Evolutionary conservation across 768 basidiomycete genomes (phyloP), one percentile per base, ranked within the genome.

Genomic region (Boletales sp.): DNA sequence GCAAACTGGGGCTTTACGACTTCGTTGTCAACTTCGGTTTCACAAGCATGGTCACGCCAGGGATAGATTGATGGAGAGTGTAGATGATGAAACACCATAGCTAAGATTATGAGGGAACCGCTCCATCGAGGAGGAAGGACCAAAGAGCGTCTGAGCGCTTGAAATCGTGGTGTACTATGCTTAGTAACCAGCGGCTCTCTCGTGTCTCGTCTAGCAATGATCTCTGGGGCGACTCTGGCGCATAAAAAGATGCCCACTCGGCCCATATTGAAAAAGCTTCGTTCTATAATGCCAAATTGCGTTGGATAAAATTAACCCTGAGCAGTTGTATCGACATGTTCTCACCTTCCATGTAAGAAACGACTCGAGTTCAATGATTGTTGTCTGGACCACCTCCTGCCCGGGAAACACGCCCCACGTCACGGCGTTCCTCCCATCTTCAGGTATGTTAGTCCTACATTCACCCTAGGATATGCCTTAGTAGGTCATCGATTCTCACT

Each of bases 331-430:
- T 35, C 12, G 44, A 2, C 30, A 13, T 37, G 58, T 11, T 28
- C 78, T 44, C 41, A 94, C 95, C 86, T 94, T 97, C 96, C 96
- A 99, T 0, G 92, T 86, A 33, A 90, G 70, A 76, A 99, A 99
- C 13, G 92, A 95, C 63, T 93, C 87, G 44, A 81, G 82, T 63
- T 97, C 96, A 33, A 99, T 98, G 57, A 98, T 93, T 0, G 96
- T 99, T 6, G 95, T 90, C 62, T 97, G 95, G 2, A 86, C 81
- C 41, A 99, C 87, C 69, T 99, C 96, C 64, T 96, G 90, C 0
- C 92, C 96, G 0, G 94, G 91, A 67, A 99, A 99, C 7, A 98
- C 86, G 49, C 94, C 96, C 96, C 96, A 99, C 1, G 96, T 99
- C 8, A 99, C 96, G 0, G 94, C 94, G 67, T 97, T 97, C 49